Evolutionary conservation across 176 grass and related monocot species (phyloP).

Genomic region (Melocanna baccifera): DNA sequence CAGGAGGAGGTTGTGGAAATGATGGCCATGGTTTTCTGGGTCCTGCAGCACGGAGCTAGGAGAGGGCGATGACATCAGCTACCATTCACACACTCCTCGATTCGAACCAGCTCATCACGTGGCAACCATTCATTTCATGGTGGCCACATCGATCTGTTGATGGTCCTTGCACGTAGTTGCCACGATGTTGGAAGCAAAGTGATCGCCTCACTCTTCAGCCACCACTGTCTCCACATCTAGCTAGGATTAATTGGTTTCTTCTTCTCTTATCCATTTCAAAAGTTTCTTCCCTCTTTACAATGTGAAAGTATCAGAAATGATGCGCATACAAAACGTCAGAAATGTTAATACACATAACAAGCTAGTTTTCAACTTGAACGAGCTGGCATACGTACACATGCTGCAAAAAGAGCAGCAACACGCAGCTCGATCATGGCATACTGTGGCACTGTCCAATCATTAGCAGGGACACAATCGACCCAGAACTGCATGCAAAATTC

Average conservation of each 20-base stretch:
- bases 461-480: slow-evolving; percentile 34
- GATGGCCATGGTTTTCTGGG: slow-evolving; percentile 41
- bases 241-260: too few species aligned
- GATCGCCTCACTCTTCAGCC: neutral
- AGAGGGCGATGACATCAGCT: slow-evolving; percentile 12
- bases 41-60: neutral
- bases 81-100: slow-evolving; percentile 2
- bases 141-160: neutral
- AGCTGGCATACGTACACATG: neutral
- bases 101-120: neutral
- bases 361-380: neutral
- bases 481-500: slow-evolving; percentile 38
- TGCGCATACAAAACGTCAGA: neutral
- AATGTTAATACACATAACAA: neutral
- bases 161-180: slow-evolving; percentile 17
- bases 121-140: neutral
- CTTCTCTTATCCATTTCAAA: neutral
- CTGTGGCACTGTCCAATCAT: slow-evolving; percentile 42
- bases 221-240: neutral
- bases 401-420: slow-evolving; percentile 16
- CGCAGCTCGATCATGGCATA: neutral
- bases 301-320: neutral
- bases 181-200: neutral
- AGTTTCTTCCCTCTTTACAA: neutral
- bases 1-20: neutral